Evolutionary conservation across 768 basidiomycete genomes (phyloP).

Genomic region (Termitomyces sp.): DNA sequence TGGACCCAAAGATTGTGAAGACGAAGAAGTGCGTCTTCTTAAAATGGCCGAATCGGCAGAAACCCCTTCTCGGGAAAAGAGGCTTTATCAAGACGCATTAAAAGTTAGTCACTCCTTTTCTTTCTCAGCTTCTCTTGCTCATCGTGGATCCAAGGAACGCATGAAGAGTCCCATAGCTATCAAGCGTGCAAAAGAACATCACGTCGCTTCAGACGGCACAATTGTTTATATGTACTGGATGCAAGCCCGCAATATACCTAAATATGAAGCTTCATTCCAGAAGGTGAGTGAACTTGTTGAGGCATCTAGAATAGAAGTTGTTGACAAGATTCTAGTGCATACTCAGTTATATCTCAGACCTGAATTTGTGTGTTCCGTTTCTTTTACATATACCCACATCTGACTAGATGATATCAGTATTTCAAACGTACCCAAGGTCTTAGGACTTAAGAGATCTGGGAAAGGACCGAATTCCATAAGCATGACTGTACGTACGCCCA

Average conservation of each 20-base stretch:
- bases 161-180: constrained; percentile 66
- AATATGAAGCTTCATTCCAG: constrained; percentile 71
- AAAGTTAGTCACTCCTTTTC: constrained; percentile 23
- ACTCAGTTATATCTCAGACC: constrained; percentile 74
- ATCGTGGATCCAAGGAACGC: constrained; percentile 49
- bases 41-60: constrained; percentile 33
- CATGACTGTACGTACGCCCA: constrained; percentile 55
- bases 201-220: constrained; percentile 43
- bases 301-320: too few relatives aligned
- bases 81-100: constrained; percentile 30
- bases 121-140: not conserved
- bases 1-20: constrained; percentile 61
- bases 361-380: constrained; percentile 59
- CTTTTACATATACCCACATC: not conserved
- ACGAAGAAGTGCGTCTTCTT: constrained; percentile 46
- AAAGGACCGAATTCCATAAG: constrained; percentile 48
- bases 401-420: constrained; percentile 43
- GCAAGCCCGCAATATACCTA: constrained; percentile 66
- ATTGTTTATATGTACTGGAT: constrained; percentile 74
- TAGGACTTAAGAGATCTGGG: constrained; percentile 50
- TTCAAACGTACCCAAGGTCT: constrained; percentile 46
- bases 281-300: constrained; percentile 45
- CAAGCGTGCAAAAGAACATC: constrained; percentile 48
- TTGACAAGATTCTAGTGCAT: constrained; percentile 55
- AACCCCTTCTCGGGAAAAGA: constrained; percentile 31